Evolutionary conservation across 805 yeast species (phyloP).

Genomic region (Yarrowia divulgata): DNA sequence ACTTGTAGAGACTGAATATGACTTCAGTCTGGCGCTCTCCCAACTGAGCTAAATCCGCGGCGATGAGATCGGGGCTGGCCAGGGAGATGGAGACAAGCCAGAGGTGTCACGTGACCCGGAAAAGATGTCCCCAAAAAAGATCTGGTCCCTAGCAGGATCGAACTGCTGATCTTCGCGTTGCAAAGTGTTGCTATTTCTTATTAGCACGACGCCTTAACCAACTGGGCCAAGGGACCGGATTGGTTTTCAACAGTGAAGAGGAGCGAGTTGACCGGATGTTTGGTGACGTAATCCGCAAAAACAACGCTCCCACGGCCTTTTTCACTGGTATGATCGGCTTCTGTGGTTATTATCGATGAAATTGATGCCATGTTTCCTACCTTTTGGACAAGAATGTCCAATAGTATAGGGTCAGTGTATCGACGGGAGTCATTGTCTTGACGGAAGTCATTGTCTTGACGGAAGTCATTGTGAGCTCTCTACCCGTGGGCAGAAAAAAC

Average conservation of each 20-base stretch:
- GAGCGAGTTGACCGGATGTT: not conserved
- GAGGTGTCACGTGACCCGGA: not conserved
- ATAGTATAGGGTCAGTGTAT: too few relatives aligned
- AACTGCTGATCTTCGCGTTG: conserved; percentile 59
- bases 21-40: conserved; percentile 54
- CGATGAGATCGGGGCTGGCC: not conserved
- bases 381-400: too few relatives aligned
- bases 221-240: conserved; percentile 31
- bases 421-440: too few relatives aligned
- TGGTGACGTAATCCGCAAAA: not conserved
- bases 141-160: conserved; percentile 53
- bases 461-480: too few relatives aligned
- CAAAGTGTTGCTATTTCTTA: conserved; percentile 31
- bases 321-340: too few relatives aligned
- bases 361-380: too few relatives aligned
- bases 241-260: not conserved
- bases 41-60: conserved; percentile 50
- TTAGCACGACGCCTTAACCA: conserved; percentile 31
- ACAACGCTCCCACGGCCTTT: too few relatives aligned
- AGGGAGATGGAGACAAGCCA: not conserved
- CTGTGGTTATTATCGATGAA: too few relatives aligned
- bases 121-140: not conserved
- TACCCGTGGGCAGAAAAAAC: too few relatives aligned
- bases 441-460: too few relatives aligned
- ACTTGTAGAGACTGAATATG: conserved; percentile 5